Base-by-base conservation (phyloP, 2,329 filamentous ascomycete species). In the Colletotrichum plurivorum region DNA sequence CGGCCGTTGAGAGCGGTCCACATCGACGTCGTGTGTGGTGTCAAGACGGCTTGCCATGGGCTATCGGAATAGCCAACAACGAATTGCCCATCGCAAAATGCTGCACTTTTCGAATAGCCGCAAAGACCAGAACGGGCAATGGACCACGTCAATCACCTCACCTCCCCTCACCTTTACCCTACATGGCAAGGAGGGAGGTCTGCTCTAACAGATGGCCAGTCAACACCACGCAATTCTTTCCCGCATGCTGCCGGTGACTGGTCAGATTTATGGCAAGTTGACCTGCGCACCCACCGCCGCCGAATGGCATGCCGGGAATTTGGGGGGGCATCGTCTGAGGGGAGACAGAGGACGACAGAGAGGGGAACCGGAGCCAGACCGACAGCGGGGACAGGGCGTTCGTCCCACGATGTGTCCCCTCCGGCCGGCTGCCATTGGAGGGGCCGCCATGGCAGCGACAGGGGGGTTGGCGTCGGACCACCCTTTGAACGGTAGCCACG, bases 401-500 rank as follows among this genome's bases (percentile, higher is more conserved):
- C 31, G 43, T 66, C 36, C 16, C 18, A 51, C 49, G 25, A 8
- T 43, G 13, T 49, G 12, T 16, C 15, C n/a, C 8, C 27, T 65
- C 55, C 20, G 18, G 56, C 12, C 39, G 7, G 56, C 31, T 54
- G 46, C 20, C 52, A 66, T 66, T 65, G 67, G 63, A 54, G 56
- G 48, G 48, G 25, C 54, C 27, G n/a, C 16, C 41, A 16, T 57
- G 48, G 48, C 49, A 67, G 36, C 56, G 52, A 61, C 63, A 70
- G 57, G 62, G 62, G 63, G 58, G 43, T 25, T n/a, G 36, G 49
- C 70, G 73, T 56, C 52, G 65, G 64, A 63, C 71, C 69, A 77
- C 71, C 82, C 82, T 82, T 81, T 83, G 78, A 82, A 79, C 75
- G 78, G 76, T 76, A 82, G 83, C 83, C 83, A 85, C 83, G 83